Evolutionary conservation across 139 green algal species (phyloP).

Genomic region (Closterium sp.): DNA sequence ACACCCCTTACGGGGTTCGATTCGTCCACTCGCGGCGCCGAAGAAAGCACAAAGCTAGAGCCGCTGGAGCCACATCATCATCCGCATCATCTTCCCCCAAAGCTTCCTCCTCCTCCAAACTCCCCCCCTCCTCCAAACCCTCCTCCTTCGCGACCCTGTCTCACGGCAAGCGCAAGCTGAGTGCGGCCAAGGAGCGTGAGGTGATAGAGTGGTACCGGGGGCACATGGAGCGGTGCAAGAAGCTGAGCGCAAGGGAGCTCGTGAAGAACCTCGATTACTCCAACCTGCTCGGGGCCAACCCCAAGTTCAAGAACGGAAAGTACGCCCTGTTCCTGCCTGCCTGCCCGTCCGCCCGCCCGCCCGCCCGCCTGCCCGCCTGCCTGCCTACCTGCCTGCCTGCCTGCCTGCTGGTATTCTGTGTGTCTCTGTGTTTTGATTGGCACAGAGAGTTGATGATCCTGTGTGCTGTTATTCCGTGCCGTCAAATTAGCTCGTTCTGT

Average conservation of each 20-base stretch:
- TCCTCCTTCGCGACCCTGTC: not conserved
- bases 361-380: no score
- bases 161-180: not conserved
- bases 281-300: not conserved
- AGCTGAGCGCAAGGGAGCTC: not conserved
- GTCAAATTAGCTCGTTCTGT: not conserved
- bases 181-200: not conserved
- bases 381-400: no score
- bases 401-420: no score
- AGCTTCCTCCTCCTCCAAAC: not conserved
- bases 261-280: slow-evolving; percentile 1
- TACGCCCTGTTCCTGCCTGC: no score
- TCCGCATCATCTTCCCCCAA: no score
- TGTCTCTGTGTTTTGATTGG: not conserved
- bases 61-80: no score
- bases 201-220: not conserved
- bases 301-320: not conserved
- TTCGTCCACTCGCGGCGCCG: no score
- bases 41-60: no score
- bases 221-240: slow-evolving; percentile 9
- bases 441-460: not conserved
- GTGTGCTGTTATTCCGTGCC: not conserved
- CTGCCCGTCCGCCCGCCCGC: no score
- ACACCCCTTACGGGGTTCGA: no score
- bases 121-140: not conserved